Conservation (phyloP, 2,329 filamentous ascomycete genomes). For the Trichoderma sp. region DNA sequence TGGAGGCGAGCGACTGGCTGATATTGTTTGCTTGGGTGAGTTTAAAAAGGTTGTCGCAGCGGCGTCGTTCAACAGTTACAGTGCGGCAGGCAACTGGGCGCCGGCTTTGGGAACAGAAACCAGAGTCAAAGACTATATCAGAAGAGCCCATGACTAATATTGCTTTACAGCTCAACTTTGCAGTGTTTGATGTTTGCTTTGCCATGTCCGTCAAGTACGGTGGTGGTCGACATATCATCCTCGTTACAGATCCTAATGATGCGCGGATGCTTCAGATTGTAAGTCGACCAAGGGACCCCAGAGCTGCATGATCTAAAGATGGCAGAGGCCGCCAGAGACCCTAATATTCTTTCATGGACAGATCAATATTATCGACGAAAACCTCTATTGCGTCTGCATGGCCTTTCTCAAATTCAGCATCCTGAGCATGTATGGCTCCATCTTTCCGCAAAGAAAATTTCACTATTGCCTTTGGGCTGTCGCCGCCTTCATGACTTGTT, state of each 20-base stretch:
- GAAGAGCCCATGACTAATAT: background rate
- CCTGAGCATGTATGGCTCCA: slow-evolving; percentile 11
- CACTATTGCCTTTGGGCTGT: slow-evolving; percentile 23
- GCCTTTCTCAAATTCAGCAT: slow-evolving; percentile 21
- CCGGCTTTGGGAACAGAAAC: background rate
- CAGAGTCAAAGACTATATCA: background rate
- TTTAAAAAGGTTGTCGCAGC: slow-evolving; percentile 2
- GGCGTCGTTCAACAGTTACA: background rate
- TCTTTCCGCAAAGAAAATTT: slow-evolving; percentile 12
- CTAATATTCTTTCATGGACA: background rate
- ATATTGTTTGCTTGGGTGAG: slow-evolving; percentile 31
- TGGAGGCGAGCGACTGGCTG: slow-evolving; percentile 27
- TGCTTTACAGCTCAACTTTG: background rate
- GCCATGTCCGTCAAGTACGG: slow-evolving; percentile 18
- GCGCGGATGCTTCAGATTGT: slow-evolving; percentile 19
- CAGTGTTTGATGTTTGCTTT: slow-evolving; percentile 15
- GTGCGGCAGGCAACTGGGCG: background rate
- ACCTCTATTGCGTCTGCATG: slow-evolving; percentile 15
- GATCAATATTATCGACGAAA: slow-evolving; percentile 19
- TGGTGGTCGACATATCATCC: slow-evolving; percentile 16
- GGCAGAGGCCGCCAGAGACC: no score
- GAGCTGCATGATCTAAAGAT: background rate
- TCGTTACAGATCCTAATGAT: slow-evolving; percentile 1
- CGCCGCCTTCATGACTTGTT: slow-evolving; percentile 31
- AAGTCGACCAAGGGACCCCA: background rate